A percentile compares a stretch with the other conserved stretches of the same genome.
phyloP scores from a whole-genome alignment of 2,329 filamentous ascomycete species.

The Hypocrella siamensis region DNA sequence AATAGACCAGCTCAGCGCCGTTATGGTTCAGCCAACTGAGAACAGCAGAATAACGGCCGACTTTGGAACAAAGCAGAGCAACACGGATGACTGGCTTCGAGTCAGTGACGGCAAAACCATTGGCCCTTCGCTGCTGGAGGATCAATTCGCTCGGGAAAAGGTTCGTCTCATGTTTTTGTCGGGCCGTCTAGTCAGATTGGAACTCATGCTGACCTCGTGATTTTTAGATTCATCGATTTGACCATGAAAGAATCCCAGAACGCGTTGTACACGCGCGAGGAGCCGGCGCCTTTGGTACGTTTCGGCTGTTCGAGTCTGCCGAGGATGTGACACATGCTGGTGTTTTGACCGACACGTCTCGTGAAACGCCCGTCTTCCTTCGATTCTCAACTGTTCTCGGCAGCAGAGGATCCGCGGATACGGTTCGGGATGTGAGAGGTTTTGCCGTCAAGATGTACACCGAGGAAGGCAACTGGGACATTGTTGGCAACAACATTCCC shows the following conservation, averaged over 20 bases:
- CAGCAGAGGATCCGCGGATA: conserved; percentile 62
- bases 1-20: conserved; percentile 40
- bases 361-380: conserved; percentile 25
- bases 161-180: conserved; percentile 30
- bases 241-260: conserved; percentile 40
- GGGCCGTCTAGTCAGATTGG: no score
- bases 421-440: conserved; percentile 67
- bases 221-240: conserved; percentile 55
- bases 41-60: conserved; percentile 57
- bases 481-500: conserved; percentile 5
- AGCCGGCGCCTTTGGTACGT: conserved; percentile 54
- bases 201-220: neutral
- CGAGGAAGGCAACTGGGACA: conserved; percentile 22
- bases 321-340: conserved; percentile 52
- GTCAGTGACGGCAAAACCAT: conserved; percentile 44
- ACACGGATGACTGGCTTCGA: conserved; percentile 66
- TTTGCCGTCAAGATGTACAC: conserved; percentile 58
- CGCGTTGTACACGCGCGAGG: conserved; percentile 57
- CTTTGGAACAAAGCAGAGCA: conserved; percentile 56
- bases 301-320: conserved; percentile 49
- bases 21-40: conserved; percentile 42
- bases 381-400: conserved; percentile 69
- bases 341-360: conserved; percentile 38
- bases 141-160: conserved; percentile 47
- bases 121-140: conserved; percentile 56